phyloP scores from a whole-genome alignment of 192 early-diverging fungal genomes.

The Entomortierella chlamydospora region DNA sequence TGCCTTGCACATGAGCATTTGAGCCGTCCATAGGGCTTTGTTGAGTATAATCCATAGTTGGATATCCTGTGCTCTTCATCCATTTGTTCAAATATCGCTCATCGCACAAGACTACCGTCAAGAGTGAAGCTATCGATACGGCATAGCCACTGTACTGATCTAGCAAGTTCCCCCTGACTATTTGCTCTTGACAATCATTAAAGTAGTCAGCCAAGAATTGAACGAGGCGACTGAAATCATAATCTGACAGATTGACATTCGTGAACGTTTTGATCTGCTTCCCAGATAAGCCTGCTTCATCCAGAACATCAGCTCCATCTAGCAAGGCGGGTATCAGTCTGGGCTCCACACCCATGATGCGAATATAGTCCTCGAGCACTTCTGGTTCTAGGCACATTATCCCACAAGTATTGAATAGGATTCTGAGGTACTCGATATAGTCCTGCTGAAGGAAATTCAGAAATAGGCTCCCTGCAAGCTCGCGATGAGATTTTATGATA shows the following conservation, averaged over 20 bases:
- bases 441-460: constrained; percentile 46
- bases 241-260: constrained; percentile 23
- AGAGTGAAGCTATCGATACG: constrained; percentile 38
- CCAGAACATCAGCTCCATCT: constrained; percentile 19
- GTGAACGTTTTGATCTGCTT: constrained; percentile 12
- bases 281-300: not conserved
- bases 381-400: constrained; percentile 51
- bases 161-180: constrained; percentile 33
- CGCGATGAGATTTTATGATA: constrained; percentile 51
- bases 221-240: constrained; percentile 31
- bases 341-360: constrained; percentile 50
- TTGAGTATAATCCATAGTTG: not conserved
- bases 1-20: too few relatives aligned
- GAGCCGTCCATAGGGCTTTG: not conserved
- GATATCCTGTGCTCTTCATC: constrained; percentile 24
- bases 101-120: constrained; percentile 40
- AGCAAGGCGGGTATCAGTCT: constrained; percentile 31
- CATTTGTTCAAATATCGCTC: constrained; percentile 37
- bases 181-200: constrained; percentile 18
- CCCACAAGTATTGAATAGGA: constrained; percentile 45
- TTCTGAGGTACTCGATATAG: constrained; percentile 43
- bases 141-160: constrained; percentile 45
- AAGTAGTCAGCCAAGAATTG: constrained; percentile 40
- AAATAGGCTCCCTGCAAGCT: constrained; percentile 38
- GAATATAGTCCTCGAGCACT: constrained; percentile 42